Evolutionary conservation across 495 filamentous ascomycete species (phyloP).

Genomic region (Talaromyces adpressus): DNA sequence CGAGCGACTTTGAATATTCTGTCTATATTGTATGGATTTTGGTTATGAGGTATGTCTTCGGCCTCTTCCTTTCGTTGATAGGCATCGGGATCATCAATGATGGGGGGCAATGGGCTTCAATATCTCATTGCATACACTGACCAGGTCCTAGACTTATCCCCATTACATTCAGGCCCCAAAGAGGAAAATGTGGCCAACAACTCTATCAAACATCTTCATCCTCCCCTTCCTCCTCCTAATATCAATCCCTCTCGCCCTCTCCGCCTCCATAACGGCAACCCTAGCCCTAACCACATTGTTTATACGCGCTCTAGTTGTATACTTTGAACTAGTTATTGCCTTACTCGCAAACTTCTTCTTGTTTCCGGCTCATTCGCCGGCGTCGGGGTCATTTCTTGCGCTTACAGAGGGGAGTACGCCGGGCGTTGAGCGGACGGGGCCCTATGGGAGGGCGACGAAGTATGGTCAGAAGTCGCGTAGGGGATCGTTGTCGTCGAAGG

Average conservation of each 20-base stretch:
- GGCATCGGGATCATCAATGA: background rate
- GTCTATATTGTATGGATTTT: background rate
- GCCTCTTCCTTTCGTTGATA: background rate
- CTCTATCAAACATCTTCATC: slow-evolving; percentile 44
- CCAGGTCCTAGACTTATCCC: background rate
- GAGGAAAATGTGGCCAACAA: slow-evolving; percentile 35
- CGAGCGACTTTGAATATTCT: background rate
- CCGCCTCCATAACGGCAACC: slow-evolving; percentile 62
- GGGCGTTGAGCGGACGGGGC: slow-evolving; percentile 22
- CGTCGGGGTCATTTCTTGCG: slow-evolving; percentile 26
- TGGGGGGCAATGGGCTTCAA: background rate
- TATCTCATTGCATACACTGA: background rate
- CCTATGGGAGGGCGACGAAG: slow-evolving; percentile 10
- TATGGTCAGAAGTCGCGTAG: background rate
- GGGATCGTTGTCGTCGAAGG: background rate
- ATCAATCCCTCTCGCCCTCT: slow-evolving; percentile 60
- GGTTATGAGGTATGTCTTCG: background rate
- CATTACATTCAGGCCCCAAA: background rate
- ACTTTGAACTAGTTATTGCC: slow-evolving; percentile 58
- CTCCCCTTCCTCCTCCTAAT: slow-evolving; percentile 58
- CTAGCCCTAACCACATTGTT: slow-evolving; percentile 59
- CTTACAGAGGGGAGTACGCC: slow-evolving; percentile 26
- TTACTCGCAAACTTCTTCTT: slow-evolving; percentile 53
- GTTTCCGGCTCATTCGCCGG: slow-evolving; percentile 22
- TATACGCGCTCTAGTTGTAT: slow-evolving; percentile 58